These are phyloP conservation scores for Lotus japonicus DNA, from an alignment of 306 rosid species.

Conservation along the genomic window DNA sequence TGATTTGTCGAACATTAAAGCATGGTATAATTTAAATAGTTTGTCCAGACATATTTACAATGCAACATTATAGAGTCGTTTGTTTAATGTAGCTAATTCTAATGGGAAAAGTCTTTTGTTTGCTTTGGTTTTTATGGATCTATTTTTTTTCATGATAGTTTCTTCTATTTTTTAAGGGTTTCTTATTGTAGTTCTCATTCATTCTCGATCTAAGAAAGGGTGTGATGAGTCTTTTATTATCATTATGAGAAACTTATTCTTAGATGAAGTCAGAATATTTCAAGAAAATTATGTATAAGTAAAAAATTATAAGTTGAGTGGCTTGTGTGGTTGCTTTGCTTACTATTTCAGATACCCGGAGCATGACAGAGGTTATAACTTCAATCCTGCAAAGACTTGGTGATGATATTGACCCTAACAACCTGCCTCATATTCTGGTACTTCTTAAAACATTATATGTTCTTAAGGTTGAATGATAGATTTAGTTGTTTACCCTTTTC, in stretches of 20 bases:
- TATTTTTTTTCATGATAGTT: not conserved
- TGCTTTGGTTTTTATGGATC: not conserved
- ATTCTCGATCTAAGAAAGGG: not conserved
- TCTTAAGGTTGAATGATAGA: not conserved
- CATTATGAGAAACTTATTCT: not conserved
- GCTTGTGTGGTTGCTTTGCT: slow-evolving; percentile 32
- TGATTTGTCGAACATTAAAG: not conserved
- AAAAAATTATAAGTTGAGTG: slow-evolving; percentile 19
- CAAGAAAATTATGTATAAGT: not conserved
- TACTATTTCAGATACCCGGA: slow-evolving; percentile 66
- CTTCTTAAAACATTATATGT: not conserved
- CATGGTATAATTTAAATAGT: not conserved
- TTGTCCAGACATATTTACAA: not conserved
- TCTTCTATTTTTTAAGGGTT: not conserved
- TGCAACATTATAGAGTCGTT: not conserved
- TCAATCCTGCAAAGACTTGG: slow-evolving; percentile 90
- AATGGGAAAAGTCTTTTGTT: not conserved
- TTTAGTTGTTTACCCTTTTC: not conserved
- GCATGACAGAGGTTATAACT: slow-evolving; percentile 77
- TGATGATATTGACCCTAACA: slow-evolving; percentile 78
- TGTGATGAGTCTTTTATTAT: not conserved
- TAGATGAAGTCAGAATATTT: not conserved
- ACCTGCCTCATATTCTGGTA: slow-evolving; percentile 95
- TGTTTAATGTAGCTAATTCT: not conserved
- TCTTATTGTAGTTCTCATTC: not conserved